phyloP scores from a whole-genome alignment of 225 moss, liverwort and hornwort genomes.

The Bryoerythrophyllum caledonicum region DNA sequence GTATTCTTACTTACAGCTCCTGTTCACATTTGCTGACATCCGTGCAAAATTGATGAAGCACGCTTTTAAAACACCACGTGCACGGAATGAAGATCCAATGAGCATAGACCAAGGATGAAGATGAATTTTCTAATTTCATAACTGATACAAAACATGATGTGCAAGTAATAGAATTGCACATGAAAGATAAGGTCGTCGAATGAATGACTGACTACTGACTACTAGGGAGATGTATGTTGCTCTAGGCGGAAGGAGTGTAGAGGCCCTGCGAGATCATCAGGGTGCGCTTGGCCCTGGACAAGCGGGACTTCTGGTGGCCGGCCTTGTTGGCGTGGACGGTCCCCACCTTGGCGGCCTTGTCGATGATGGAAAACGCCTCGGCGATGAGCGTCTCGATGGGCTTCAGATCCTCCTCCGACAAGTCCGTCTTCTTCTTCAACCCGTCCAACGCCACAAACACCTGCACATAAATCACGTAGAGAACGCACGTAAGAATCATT shows the following conservation, averaged over 20 bases:
- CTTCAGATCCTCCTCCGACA: constrained; percentile 70
- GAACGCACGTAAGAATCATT: too few relatives aligned
- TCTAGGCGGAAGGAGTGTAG: constrained; percentile 81
- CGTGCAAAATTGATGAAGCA: background rate
- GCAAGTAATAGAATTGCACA: constrained; percentile 21
- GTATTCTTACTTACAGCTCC: background rate
- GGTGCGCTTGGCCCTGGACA: constrained; percentile 87
- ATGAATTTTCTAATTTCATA: background rate
- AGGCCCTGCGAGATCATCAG: constrained; percentile 80
- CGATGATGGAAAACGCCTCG: constrained; percentile 84
- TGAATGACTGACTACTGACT: background rate
- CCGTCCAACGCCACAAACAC: constrained; percentile 84
- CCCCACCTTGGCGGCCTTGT: constrained; percentile 93
- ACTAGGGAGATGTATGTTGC: too few relatives aligned
- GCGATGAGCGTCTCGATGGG: constrained; percentile 81
- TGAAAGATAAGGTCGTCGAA: constrained; percentile 28
- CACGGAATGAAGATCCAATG: background rate
- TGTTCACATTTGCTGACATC: background rate
- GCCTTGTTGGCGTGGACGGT: constrained; percentile 91
- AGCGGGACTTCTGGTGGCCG: constrained; percentile 96
- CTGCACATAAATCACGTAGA: constrained; percentile 30
- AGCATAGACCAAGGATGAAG: background rate
- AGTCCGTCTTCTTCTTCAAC: constrained; percentile 76
- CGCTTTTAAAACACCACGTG: background rate
- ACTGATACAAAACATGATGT: background rate